These are phyloP conservation scores for Eutypa lata DNA, from an alignment of 2,329 filamentous ascomycete species.

Conservation along the genomic window DNA sequence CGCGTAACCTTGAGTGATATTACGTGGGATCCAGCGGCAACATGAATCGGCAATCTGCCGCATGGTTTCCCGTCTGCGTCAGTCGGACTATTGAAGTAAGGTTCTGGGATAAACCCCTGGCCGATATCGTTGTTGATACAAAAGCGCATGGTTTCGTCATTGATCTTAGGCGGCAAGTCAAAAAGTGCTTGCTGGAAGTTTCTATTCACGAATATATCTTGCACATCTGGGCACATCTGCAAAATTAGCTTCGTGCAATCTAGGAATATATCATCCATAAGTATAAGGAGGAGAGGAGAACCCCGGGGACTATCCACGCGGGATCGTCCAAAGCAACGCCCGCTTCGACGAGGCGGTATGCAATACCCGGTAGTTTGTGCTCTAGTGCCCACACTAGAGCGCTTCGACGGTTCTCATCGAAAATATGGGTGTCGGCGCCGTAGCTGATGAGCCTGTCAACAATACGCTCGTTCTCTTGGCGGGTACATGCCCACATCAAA, in stretches of 20 bases:
- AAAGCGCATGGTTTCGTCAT: neutral
- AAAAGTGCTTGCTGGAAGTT: neutral
- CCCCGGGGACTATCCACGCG: neutral
- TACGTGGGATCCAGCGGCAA: too few relatives aligned
- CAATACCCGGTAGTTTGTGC: neutral
- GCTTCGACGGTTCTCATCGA: neutral
- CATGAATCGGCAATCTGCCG: neutral
- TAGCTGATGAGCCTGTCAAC: neutral
- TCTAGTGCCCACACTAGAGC: neutral
- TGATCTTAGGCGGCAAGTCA: neutral
- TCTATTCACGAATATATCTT: neutral
- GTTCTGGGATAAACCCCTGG: neutral
- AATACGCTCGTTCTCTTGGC: neutral
- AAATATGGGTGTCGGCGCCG: neutral
- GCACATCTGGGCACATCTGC: neutral
- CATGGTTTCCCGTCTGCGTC: neutral
- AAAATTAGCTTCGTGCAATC: neutral
- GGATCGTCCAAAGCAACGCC: neutral
- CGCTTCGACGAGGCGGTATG: neutral
- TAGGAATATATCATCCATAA: neutral
- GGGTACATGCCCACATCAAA: neutral
- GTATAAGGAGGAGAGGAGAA: neutral
- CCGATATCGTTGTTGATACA: neutral
- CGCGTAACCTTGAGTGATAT: too few relatives aligned
- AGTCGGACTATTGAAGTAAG: too few relatives aligned